Percentiles rank a stretch among this genome's conserved stretches.
These are phyloP conservation scores for Vaccinium darrowii DNA, from an alignment of 148 eudicot species.

Conservation along the genomic window DNA sequence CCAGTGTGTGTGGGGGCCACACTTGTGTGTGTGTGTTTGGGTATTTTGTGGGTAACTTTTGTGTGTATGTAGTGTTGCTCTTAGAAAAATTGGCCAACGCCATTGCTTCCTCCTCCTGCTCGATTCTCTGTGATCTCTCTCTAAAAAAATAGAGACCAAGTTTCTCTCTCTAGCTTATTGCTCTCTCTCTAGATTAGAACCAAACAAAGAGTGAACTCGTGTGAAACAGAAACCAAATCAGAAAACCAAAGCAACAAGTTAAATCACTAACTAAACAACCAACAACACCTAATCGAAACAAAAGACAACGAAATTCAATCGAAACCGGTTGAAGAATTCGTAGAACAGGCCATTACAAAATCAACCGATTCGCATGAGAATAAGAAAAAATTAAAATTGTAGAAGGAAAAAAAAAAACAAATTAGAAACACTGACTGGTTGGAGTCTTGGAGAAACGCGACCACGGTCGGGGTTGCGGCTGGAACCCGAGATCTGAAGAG, in stretches of 20 bases:
- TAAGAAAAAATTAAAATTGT: neutral
- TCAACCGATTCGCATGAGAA: neutral
- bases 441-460: neutral
- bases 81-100: no score
- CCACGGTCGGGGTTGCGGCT: neutral
- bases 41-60: no score
- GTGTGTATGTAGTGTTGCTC: no score
- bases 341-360: no score
- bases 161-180: no score
- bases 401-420: neutral
- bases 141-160: no score
- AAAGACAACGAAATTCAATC: neutral
- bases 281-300: neutral
- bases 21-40: no score
- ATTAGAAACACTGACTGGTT: slow-evolving; percentile 22
- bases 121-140: no score
- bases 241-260: neutral
- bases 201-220: neutral
- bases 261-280: neutral
- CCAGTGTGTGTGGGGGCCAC: no score
- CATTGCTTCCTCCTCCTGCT: no score
- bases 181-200: neutral
- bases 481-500: slow-evolving; percentile 30
- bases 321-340: no score
- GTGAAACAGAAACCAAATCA: neutral